Evolutionary conservation across 192 early-diverging fungal species (phyloP).

Genomic region (Paraglomus occultum): DNA sequence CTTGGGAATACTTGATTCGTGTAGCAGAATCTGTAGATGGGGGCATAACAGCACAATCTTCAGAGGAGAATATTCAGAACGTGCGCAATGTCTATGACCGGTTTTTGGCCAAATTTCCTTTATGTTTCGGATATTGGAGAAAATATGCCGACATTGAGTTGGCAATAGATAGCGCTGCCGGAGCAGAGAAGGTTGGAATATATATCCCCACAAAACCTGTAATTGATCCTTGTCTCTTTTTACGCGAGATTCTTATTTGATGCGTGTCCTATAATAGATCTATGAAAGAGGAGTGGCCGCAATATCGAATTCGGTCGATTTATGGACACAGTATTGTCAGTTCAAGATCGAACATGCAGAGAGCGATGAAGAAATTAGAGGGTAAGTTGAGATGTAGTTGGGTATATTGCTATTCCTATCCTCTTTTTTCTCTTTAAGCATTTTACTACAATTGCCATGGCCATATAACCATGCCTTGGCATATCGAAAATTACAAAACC

Average conservation of each 20-base stretch:
- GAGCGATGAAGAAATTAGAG: slow-evolving; percentile 55
- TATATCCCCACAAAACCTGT: neutral
- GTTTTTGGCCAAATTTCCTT: slow-evolving; percentile 67
- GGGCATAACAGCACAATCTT: slow-evolving; percentile 48
- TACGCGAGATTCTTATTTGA: neutral
- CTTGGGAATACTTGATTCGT: slow-evolving; percentile 67
- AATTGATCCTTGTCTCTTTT: slow-evolving; percentile 1
- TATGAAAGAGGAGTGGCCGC: slow-evolving; percentile 68
- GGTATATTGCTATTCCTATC: neutral
- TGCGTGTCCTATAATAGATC: slow-evolving; percentile 39
- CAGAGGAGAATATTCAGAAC: slow-evolving; percentile 45
- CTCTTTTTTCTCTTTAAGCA: too few species aligned
- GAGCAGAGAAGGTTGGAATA: slow-evolving; percentile 57
- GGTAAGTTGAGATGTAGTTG: slow-evolving; percentile 48
- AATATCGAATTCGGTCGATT: slow-evolving; percentile 67
- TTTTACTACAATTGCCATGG: too few species aligned
- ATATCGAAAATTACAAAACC: too few species aligned
- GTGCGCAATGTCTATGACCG: slow-evolving; percentile 60
- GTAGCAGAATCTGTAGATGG: slow-evolving; percentile 57
- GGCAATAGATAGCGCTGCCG: slow-evolving; percentile 50
- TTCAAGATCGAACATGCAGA: slow-evolving; percentile 59
- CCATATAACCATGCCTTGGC: too few species aligned
- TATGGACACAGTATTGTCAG: slow-evolving; percentile 70
- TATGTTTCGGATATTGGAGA: slow-evolving; percentile 81
- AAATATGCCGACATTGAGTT: slow-evolving; percentile 69